Evolutionary conservation across 2,329 filamentous ascomycete genomes (phyloP).

Genomic region (Fusarium torreyae): DNA sequence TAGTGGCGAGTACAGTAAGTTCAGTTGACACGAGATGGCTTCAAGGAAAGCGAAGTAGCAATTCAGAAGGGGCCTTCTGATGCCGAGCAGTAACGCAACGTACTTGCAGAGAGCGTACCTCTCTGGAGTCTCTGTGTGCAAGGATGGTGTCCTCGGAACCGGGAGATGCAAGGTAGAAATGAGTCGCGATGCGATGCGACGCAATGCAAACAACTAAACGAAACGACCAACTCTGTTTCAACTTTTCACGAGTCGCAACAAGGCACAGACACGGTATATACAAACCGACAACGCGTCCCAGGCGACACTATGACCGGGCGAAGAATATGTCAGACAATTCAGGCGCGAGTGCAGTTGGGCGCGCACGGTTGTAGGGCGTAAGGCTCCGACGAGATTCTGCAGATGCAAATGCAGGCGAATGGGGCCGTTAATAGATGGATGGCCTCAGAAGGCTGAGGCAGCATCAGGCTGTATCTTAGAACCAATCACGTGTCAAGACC

Average conservation of each 20-base stretch:
- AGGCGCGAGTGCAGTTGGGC: constrained; percentile 50
- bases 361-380: constrained; percentile 46
- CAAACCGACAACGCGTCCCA: constrained; percentile 43
- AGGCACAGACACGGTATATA: constrained; percentile 45
- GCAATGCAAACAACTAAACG: constrained; percentile 37
- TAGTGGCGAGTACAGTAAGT: constrained; percentile 40
- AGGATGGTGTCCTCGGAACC: constrained; percentile 23
- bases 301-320: constrained; percentile 39
- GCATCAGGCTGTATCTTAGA: constrained; percentile 34
- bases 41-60: constrained; percentile 38
- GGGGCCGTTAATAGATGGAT: constrained; percentile 39
- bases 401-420: constrained; percentile 45
- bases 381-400: constrained; percentile 47
- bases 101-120: constrained; percentile 26
- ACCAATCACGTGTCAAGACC: constrained; percentile 33
- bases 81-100: constrained; percentile 35
- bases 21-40: constrained; percentile 35
- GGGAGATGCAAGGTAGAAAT: constrained; percentile 21
- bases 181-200: constrained; percentile 25
- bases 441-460: constrained; percentile 46
- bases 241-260: constrained; percentile 43
- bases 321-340: constrained; percentile 40
- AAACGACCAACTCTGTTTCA: constrained; percentile 42
- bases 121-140: constrained; percentile 25
- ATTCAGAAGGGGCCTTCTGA: constrained; percentile 35